A percentile compares a stretch with the other conserved stretches of the same genome.
These are phyloP conservation scores for Bruguiera sexangula DNA, from an alignment of 345 rosid genomes.

Conservation along the genomic window DNA sequence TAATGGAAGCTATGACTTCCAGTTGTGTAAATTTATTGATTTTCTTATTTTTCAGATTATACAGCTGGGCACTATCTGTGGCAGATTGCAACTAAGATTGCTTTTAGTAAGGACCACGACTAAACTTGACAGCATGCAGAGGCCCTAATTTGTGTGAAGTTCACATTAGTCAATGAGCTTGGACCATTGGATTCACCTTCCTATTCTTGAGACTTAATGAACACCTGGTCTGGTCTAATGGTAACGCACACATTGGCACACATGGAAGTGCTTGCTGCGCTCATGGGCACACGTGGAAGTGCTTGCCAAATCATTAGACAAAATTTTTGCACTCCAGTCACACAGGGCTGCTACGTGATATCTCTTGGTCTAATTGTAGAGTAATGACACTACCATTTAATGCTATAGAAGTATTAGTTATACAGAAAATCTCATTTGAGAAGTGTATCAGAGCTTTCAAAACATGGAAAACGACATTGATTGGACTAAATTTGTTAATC, in stretches of 20 bases:
- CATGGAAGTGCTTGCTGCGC: not conserved
- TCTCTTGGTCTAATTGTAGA: too few species aligned
- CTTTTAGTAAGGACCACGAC: constrained; percentile 15
- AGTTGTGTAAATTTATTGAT: not conserved
- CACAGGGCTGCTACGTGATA: too few species aligned
- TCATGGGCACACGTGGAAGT: not conserved
- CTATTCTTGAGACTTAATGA: not conserved
- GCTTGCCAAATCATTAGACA: too few species aligned
- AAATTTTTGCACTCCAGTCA: too few species aligned
- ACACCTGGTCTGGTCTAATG: not conserved
- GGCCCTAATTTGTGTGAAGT: not conserved
- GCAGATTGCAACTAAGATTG: constrained; percentile 10
- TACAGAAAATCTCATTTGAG: not conserved
- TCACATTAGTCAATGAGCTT: not conserved
- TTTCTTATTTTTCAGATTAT: constrained; percentile 10
- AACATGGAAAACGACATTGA: not conserved
- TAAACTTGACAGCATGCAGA: not conserved
- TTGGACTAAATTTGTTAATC: not conserved
- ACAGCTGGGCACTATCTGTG: constrained; percentile 13
- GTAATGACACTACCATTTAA: not conserved
- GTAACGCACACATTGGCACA: not conserved
- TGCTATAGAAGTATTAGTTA: not conserved
- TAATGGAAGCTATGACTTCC: not conserved
- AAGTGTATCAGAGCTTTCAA: not conserved
- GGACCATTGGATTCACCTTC: not conserved